A percentile compares a stretch with the other conserved stretches of the same genome.
phyloP scores from a whole-genome alignment of 2,329 filamentous ascomycete species.

The Exophiala alcalophila region DNA sequence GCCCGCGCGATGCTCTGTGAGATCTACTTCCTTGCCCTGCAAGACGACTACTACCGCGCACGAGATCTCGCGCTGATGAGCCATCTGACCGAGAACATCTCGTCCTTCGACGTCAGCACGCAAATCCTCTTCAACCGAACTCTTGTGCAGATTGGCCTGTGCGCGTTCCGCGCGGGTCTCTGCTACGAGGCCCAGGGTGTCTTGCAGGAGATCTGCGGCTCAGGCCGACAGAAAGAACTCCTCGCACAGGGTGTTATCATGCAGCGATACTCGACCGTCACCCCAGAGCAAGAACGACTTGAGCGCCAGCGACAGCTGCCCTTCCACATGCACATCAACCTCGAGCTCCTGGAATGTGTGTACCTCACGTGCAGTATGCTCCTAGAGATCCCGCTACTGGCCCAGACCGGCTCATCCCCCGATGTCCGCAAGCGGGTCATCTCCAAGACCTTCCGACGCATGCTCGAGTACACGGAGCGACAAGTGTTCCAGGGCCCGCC shows the following conservation, averaged over 20 bases:
- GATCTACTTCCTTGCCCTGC: constrained; percentile 95
- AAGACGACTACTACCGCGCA: constrained; percentile 96
- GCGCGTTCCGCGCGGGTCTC: constrained; percentile 93
- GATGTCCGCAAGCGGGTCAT: constrained; percentile 97
- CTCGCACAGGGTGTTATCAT: constrained; percentile 98
- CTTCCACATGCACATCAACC: constrained; percentile 99
- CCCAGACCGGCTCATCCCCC: constrained; percentile 92
- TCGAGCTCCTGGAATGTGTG: constrained; percentile 95
- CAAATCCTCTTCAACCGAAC: constrained; percentile 99
- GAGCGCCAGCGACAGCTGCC: constrained; percentile 96
- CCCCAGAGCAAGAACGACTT: constrained; percentile 93
- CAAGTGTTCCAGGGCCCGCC: constrained; percentile 98
- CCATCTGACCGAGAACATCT: constrained; percentile 94
- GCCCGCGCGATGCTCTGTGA: constrained; percentile 97
- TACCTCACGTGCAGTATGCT: constrained; percentile 99
- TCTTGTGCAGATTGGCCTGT: constrained; percentile 94
- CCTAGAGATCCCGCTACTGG: constrained; percentile 93
- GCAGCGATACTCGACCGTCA: constrained; percentile 93
- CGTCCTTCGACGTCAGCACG: constrained; percentile 92
- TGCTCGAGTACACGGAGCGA: constrained; percentile 98
- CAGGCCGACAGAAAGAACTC: constrained; percentile 94
- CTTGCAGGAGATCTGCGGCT: constrained; percentile 96
- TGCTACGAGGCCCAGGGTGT: constrained; percentile 98
- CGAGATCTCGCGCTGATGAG: constrained; percentile 99
- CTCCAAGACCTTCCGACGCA: constrained; percentile 98